Evolutionary conservation across 306 rosid genomes (phyloP).

Genomic region (Prunus mume): DNA sequence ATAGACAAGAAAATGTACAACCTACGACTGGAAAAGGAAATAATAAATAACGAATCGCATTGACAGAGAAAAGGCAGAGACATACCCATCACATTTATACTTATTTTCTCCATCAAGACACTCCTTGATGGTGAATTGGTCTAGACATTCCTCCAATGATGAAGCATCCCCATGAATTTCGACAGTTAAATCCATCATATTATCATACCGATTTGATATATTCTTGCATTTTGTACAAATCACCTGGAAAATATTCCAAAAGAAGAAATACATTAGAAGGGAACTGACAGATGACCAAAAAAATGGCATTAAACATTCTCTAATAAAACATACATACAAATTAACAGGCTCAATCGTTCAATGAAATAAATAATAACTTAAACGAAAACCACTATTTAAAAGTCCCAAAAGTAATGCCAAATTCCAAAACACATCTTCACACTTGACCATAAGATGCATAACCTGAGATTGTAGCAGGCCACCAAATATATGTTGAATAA

Average conservation of each 20-base stretch:
- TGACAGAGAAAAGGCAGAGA: background rate
- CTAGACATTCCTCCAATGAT: slow-evolving; percentile 91
- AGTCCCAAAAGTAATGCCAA: background rate
- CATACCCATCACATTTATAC: slow-evolving; percentile 98
- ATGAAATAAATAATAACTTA: background rate
- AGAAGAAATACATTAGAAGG: background rate
- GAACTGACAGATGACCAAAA: background rate
- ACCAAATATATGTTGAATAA: slow-evolving; percentile 91
- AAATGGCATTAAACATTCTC: background rate
- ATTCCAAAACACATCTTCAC: background rate
- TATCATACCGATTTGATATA: slow-evolving; percentile 80
- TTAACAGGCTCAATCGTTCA: background rate
- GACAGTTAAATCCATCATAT: slow-evolving; percentile 98
- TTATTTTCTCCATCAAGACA: slow-evolving; percentile 88
- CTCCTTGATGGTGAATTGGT: slow-evolving; percentile 83
- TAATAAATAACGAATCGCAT: background rate
- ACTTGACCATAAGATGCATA: slow-evolving; percentile 21
- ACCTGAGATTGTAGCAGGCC: slow-evolving; percentile 97
- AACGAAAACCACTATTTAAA: background rate
- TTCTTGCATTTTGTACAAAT: slow-evolving; percentile 76
- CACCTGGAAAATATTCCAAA: slow-evolving; percentile 47
- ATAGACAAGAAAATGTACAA: background rate
- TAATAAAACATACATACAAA: background rate
- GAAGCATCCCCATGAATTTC: slow-evolving; percentile 96
- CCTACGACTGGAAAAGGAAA: background rate